phyloP scores from a whole-genome alignment of 108 stramenopile genomes.

The Cyclostephanos tholiformis region DNA sequence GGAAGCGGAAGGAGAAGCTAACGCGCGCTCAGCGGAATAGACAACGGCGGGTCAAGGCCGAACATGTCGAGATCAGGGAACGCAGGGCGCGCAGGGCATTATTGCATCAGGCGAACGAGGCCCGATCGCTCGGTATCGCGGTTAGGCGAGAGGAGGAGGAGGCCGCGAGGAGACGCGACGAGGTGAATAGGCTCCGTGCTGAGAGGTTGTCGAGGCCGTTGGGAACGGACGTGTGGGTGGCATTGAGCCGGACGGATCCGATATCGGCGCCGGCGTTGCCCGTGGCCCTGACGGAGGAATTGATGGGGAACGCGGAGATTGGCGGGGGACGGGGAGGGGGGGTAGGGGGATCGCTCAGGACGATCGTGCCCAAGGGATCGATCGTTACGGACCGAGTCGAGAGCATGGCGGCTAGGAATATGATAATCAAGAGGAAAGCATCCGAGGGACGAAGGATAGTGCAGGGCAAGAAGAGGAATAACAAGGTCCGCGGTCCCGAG shows the following conservation, averaged over 20 bases:
- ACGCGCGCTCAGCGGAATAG: slow-evolving; percentile 85
- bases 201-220: slow-evolving; percentile 47
- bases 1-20: slow-evolving; percentile 70
- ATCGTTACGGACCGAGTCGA: slow-evolving; percentile 78
- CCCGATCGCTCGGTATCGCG: slow-evolving; percentile 44
- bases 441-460: slow-evolving; percentile 58
- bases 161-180: slow-evolving; percentile 29
- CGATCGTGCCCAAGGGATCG: slow-evolving; percentile 80
- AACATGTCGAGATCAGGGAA: slow-evolving; percentile 50
- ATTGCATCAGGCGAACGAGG: slow-evolving; percentile 60
- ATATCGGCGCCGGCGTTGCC: slow-evolving; percentile 74
- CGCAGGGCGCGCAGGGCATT: slow-evolving; percentile 60
- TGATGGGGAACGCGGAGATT: slow-evolving; percentile 11
- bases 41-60: slow-evolving; percentile 70
- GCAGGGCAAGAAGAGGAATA: slow-evolving; percentile 68
- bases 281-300: slow-evolving; percentile 74
- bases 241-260: slow-evolving; percentile 61
- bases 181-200: slow-evolving; percentile 29
- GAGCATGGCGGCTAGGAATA: slow-evolving; percentile 75
- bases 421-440: slow-evolving; percentile 65
- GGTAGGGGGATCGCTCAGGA: slow-evolving; percentile 62
- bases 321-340: background rate
- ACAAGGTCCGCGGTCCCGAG: slow-evolving; percentile 36
- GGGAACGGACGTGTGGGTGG: slow-evolving; percentile 58
- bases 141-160: slow-evolving; percentile 32